These are phyloP conservation scores for Echeveria elegans DNA, from an alignment of 164 flowering plant species.

Conservation along the genomic window DNA sequence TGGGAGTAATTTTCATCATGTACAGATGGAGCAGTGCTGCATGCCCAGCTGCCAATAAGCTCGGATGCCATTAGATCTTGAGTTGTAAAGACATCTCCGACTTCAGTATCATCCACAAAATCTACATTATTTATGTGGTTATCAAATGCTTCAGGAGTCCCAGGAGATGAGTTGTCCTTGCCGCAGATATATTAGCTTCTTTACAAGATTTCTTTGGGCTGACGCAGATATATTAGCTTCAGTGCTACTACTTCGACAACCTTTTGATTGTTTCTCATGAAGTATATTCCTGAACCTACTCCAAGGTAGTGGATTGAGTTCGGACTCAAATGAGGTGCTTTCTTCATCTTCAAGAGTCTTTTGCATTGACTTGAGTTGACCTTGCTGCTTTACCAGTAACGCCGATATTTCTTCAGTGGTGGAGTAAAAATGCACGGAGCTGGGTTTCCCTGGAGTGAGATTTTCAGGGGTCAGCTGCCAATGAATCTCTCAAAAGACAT, in stretches of 20 bases:
- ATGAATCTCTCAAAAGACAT: background rate
- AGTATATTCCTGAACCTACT: conserved; percentile 14
- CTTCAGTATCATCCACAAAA: conserved; percentile 54
- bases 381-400: conserved; percentile 83
- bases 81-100: conserved; percentile 43
- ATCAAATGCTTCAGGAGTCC: conserved; percentile 18
- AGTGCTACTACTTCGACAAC: conserved; percentile 15
- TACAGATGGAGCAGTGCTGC: conserved; percentile 77
- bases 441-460: conserved; percentile 75
- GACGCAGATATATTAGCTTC: conserved; percentile 44
- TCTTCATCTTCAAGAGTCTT: conserved; percentile 94
- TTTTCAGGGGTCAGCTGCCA: background rate
- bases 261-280: conserved; percentile 18
- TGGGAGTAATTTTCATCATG: conserved; percentile 81
- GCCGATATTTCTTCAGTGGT: conserved; percentile 87
- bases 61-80: conserved; percentile 85
- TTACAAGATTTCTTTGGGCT: conserved; percentile 31
- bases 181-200: conserved; percentile 40
- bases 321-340: conserved; percentile 56
- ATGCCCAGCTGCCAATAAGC: conserved; percentile 89
- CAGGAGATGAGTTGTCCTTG: conserved; percentile 26
- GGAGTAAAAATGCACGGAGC: conserved; percentile 90
- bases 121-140: conserved; percentile 17
- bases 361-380: conserved; percentile 91
- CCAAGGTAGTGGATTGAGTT: conserved; percentile 22